phyloP scores from a whole-genome alignment of 805 yeast genomes.

The Candida berthetii region DNA sequence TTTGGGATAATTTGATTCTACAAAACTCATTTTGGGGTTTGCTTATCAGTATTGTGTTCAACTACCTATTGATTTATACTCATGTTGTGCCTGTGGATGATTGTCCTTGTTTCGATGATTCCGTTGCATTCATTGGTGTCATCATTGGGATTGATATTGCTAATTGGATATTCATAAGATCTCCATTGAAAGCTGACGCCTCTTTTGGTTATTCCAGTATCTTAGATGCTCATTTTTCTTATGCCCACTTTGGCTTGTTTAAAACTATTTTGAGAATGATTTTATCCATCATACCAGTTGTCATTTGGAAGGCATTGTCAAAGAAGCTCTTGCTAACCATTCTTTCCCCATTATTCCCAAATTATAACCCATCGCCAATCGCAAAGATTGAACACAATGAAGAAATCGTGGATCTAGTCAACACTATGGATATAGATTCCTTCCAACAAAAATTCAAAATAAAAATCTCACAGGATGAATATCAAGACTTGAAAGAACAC shows the following conservation, averaged over 20 bases:
- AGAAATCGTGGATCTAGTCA: not conserved
- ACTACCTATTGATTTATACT: slow-evolving; percentile 48
- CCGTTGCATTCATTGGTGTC: slow-evolving; percentile 90
- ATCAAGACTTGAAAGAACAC: not conserved
- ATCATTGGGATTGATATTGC: slow-evolving; percentile 64
- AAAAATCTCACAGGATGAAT: not conserved
- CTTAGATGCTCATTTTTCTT: slow-evolving; percentile 35
- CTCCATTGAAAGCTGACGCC: slow-evolving; percentile 5
- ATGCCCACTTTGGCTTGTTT: slow-evolving; percentile 33
- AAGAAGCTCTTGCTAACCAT: slow-evolving; percentile 57
- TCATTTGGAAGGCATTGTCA: slow-evolving; percentile 67
- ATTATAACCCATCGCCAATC: not conserved
- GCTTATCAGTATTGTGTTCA: slow-evolving; percentile 28
- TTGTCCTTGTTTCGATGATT: slow-evolving; percentile 95
- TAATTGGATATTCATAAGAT: slow-evolving; percentile 19
- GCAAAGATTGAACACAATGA: not conserved
- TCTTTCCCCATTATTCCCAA: slow-evolving; percentile 52
- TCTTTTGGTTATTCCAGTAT: slow-evolving; percentile 18
- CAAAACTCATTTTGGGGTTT: slow-evolving; percentile 24
- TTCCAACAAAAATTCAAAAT: not conserved
- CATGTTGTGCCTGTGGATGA: slow-evolving; percentile 87
- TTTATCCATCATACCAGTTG: slow-evolving; percentile 57
- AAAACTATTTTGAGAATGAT: slow-evolving; percentile 40
- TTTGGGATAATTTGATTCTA: slow-evolving; percentile 42
- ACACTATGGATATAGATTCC: not conserved